Percentiles rank a stretch among this genome's conserved stretches.
Conservation (phyloP, 768 basidiomycete species). For the Boletellus ananas region DNA sequence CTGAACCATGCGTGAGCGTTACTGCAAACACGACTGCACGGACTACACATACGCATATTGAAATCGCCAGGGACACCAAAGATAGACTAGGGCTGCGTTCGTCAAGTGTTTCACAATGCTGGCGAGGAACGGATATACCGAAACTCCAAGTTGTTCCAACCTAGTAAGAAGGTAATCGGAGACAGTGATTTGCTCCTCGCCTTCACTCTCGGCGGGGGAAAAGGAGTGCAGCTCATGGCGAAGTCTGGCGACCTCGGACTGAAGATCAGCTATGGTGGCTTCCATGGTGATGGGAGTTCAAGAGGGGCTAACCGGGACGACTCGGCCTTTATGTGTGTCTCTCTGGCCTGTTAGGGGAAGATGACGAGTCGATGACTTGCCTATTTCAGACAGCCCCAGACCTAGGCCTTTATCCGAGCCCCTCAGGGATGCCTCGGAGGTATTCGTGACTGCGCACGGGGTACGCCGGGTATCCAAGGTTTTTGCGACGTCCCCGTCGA, state of each 20-base stretch:
- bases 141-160: constrained; percentile 61
- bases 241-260: constrained; percentile 46
- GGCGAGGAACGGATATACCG: constrained; percentile 34
- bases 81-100: constrained; percentile 47
- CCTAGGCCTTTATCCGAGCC: background rate
- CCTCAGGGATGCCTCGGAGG: constrained; percentile 29
- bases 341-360: too few relatives aligned
- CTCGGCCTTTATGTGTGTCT: background rate
- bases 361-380: background rate
- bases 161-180: constrained; percentile 61
- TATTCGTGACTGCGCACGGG: constrained; percentile 15
- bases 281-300: constrained; percentile 15
- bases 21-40: background rate
- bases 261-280: constrained; percentile 23
- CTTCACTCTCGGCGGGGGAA: constrained; percentile 22
- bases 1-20: constrained; percentile 13
- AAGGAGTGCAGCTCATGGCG: constrained; percentile 44
- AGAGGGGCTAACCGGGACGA: background rate
- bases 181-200: constrained; percentile 46
- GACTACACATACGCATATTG: constrained; percentile 50
- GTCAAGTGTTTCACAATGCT: background rate
- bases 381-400: background rate
- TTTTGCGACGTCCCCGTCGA: constrained; percentile 23
- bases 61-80: constrained; percentile 90
- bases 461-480: constrained; percentile 30